These are phyloP conservation scores for Yarrowia sp. DNA, from an alignment of 805 yeast genomes.

Conservation along the genomic window DNA sequence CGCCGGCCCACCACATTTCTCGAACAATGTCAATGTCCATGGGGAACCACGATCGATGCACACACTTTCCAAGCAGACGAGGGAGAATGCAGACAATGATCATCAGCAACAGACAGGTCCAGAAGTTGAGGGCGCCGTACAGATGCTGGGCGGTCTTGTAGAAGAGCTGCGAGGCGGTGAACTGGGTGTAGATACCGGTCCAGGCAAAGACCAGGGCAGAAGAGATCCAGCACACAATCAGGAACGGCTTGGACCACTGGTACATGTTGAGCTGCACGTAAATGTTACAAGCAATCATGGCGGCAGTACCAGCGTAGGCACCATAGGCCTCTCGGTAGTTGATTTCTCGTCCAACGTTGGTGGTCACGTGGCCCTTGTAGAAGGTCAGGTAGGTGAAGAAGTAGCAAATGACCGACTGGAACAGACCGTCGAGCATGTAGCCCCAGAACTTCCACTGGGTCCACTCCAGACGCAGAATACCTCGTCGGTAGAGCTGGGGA, in stretches of 20 bases:
- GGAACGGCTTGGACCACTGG: conserved; percentile 75
- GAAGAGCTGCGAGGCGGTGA: conserved; percentile 61
- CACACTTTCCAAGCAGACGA: conserved; percentile 58
- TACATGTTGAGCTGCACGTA: conserved; percentile 72
- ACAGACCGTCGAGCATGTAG: conserved; percentile 77
- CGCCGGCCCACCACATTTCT: conserved; percentile 63
- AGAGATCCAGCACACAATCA: conserved; percentile 56
- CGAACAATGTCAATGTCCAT: conserved; percentile 73
- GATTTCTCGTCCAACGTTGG: conserved; percentile 58
- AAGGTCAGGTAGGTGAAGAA: conserved; percentile 72
- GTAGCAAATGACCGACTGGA: conserved; percentile 72
- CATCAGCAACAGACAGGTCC: conserved; percentile 69
- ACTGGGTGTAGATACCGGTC: conserved; percentile 80
- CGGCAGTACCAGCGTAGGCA: conserved; percentile 62
- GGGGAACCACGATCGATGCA: conserved; percentile 64
- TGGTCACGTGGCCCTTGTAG: conserved; percentile 54
- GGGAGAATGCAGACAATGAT: conserved; percentile 65
- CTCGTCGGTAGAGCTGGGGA: conserved; percentile 74
- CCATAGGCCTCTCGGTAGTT: conserved; percentile 80
- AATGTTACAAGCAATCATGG: conserved; percentile 70
- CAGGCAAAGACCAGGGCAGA: conserved; percentile 70
- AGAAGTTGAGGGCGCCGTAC: conserved; percentile 66
- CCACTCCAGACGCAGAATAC: conserved; percentile 71
- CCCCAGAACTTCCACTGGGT: conserved; percentile 63
- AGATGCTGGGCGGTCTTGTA: conserved; percentile 70